These are phyloP conservation scores for Tylopilus sp. DNA, from an alignment of 1,284 basidiomycete species.

Conservation along the genomic window DNA sequence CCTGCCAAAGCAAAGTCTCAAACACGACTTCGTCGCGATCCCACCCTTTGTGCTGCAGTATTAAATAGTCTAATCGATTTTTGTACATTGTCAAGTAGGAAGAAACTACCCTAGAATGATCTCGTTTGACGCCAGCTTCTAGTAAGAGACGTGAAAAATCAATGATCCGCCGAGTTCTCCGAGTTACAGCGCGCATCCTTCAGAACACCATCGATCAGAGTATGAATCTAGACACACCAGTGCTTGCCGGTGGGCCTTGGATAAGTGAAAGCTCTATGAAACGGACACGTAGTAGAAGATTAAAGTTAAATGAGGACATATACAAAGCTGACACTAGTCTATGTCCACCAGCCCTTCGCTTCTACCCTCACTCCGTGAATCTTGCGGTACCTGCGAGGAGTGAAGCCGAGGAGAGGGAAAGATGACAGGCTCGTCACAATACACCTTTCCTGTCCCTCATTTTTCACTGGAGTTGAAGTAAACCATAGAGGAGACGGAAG, in stretches of 20 bases:
- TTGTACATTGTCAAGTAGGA: no score
- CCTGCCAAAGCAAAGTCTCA: no score
- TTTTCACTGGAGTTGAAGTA: constrained; percentile 98
- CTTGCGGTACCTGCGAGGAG: constrained; percentile 41
- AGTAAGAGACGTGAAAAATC: no score
- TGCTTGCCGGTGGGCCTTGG: constrained; percentile 2
- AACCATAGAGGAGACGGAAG: constrained; percentile 91
- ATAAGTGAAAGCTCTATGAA: no score
- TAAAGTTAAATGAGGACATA: constrained; percentile 23
- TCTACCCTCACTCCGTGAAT: constrained; percentile 6
- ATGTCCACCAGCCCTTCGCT: constrained; percentile 22
- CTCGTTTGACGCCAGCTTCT: no score
- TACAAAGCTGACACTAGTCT: constrained; percentile 41
- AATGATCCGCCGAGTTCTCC: background rate
- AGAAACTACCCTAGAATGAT: no score
- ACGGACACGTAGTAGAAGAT: constrained; percentile 2
- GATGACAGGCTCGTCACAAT: constrained; percentile 76
- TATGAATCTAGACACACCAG: constrained; percentile 5
- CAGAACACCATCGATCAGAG: background rate
- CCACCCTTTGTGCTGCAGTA: no score
- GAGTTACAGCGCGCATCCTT: background rate
- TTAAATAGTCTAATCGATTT: no score
- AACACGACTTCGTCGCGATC: no score
- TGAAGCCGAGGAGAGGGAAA: constrained; percentile 2
- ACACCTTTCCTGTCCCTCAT: constrained; percentile 94